Conservation (phyloP, 176 grass and related monocot genomes). For the Phoenix dactylifera region DNA sequence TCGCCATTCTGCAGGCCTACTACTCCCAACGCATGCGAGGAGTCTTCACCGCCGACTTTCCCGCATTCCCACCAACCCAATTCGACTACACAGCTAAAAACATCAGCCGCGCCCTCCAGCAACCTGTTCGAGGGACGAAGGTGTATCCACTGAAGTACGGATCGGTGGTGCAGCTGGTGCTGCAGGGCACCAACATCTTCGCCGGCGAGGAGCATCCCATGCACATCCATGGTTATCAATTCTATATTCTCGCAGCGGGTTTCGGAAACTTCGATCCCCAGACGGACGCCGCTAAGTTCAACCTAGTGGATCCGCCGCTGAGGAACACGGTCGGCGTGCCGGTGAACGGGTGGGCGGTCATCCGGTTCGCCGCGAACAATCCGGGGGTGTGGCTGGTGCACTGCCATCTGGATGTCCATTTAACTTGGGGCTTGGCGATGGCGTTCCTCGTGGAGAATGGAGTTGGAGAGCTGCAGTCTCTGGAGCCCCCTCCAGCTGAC, state of each 20-base stretch:
- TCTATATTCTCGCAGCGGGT: constrained; percentile 76
- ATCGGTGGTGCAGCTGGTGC: constrained; percentile 62
- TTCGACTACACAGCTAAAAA: constrained; percentile 74
- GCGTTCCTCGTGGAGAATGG: constrained; percentile 87
- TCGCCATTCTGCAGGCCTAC: constrained; percentile 57
- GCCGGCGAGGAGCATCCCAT: constrained; percentile 70
- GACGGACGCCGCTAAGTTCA: constrained; percentile 51
- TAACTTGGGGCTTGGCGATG: constrained; percentile 61
- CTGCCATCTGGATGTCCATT: constrained; percentile 82
- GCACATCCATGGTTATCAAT: constrained; percentile 91
- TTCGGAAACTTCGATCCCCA: constrained; percentile 71
- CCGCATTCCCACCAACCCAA: constrained; percentile 43
- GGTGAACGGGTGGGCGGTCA: constrained; percentile 76
- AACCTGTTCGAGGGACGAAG: constrained; percentile 46
- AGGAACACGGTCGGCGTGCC: constrained; percentile 91
- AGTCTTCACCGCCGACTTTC: constrained; percentile 77
- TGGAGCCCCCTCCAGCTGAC: constrained; percentile 59
- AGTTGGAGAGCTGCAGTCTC: constrained; percentile 34
- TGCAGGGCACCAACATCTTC: constrained; percentile 82
- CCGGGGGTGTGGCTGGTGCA: constrained; percentile 88
- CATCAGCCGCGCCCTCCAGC: constrained; percentile 51
- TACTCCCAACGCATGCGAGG: constrained; percentile 41
- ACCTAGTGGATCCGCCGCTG: constrained; percentile 74
- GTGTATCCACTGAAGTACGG: constrained; percentile 56
- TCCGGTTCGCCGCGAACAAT: constrained; percentile 73